Evolutionary conservation across 371 early-diverging fungal genomes (phyloP).

Genomic region (Ecytonucleospora hepatopenaei): DNA sequence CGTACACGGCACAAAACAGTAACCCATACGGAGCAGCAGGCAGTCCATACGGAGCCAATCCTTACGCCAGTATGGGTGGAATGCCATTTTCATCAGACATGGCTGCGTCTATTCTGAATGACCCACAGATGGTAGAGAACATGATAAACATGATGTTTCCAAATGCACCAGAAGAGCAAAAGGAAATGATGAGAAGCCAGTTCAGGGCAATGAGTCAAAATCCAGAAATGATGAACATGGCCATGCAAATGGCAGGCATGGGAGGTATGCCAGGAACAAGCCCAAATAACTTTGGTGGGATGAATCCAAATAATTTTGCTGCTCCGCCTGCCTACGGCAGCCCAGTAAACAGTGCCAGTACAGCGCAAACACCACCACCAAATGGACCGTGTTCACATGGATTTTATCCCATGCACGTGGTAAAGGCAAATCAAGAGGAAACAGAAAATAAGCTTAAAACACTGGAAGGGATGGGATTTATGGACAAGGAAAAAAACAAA

Average conservation of each 20-base stretch:
- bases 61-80: neutral
- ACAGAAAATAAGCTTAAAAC: constrained; percentile 14
- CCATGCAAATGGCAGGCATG: neutral
- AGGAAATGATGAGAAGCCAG: constrained; percentile 12
- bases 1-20: neutral
- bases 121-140: constrained; percentile 30
- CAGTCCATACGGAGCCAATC: neutral
- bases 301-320: neutral
- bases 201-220: neutral
- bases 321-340: neutral
- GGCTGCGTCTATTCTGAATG: constrained; percentile 29
- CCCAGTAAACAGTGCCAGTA: constrained; percentile 1
- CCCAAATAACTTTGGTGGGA: neutral
- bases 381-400: constrained; percentile 34
- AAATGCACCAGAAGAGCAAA: constrained; percentile 31
- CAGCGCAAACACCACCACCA: neutral
- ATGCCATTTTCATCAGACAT: neutral
- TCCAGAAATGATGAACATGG: constrained; percentile 15
- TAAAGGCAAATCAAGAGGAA: neutral
- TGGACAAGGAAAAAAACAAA: constrained; percentile 26
- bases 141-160: constrained; percentile 7
- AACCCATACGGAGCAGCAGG: neutral
- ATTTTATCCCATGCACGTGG: constrained; percentile 19
- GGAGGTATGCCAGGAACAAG: neutral
- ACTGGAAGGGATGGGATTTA: constrained; percentile 49